Conservation (phyloP, 1,284 basidiomycete species). For the Ustilago tritici region DNA sequence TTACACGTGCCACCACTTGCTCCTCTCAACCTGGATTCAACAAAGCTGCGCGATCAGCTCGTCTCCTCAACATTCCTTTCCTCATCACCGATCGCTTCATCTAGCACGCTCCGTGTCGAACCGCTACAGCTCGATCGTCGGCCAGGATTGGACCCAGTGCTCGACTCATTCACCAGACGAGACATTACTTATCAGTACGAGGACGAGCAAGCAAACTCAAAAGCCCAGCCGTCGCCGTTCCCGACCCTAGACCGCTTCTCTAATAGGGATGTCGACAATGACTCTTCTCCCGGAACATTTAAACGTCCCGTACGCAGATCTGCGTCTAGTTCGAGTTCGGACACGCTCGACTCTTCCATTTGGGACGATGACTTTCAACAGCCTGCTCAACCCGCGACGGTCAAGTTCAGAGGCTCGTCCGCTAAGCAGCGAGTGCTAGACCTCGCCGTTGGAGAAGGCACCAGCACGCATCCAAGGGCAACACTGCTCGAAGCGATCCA, state of each 20-base stretch:
- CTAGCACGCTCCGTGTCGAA: conserved; percentile 2
- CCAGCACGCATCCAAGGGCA: neutral
- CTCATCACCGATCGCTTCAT: neutral
- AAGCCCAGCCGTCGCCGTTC: neutral
- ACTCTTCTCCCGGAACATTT: conserved; percentile 34
- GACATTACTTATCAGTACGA: neutral
- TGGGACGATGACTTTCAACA: conserved; percentile 28
- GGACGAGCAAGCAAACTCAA: neutral
- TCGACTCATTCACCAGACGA: conserved; percentile 26
- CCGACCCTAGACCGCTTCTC: neutral
- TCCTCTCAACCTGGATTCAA: conserved; percentile 19
- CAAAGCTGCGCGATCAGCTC: conserved; percentile 17
- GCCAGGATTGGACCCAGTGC: conserved; percentile 24
- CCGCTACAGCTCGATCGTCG: neutral
- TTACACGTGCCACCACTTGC: conserved; percentile 30
- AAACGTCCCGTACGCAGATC: conserved; percentile 10
- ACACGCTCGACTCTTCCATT: conserved; percentile 22
- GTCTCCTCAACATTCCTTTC: conserved; percentile 41
- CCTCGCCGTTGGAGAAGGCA: conserved; percentile 17
- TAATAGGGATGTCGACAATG: conserved; percentile 11
- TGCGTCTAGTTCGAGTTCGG: conserved; percentile 29
- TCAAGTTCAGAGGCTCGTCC: conserved; percentile 30
- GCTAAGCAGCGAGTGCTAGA: conserved; percentile 30
- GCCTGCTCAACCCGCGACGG: conserved; percentile 6
- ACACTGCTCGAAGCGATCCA: conserved; percentile 33